phyloP scores from a whole-genome alignment of 768 basidiomycete species.

The Bullera alba region DNA sequence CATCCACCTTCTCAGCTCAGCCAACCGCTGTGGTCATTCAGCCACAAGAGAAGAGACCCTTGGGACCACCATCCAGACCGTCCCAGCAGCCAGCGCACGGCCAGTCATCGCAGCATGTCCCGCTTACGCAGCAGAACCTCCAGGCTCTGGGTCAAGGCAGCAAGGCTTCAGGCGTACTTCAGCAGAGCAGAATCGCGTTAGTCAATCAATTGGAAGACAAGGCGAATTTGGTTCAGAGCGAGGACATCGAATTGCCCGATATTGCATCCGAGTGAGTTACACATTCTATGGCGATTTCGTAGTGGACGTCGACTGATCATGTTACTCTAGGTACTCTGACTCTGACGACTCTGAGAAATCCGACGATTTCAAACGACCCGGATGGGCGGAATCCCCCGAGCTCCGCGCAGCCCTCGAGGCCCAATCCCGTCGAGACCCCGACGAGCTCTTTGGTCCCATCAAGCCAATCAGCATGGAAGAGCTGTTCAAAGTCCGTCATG shows the following conservation, averaged over 20 bases:
- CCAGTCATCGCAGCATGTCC: neutral
- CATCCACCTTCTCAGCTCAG: slow-evolving; percentile 21
- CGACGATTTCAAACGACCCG: slow-evolving; percentile 57
- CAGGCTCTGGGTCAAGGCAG: neutral
- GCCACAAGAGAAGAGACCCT: slow-evolving; percentile 7
- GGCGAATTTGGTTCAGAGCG: slow-evolving; percentile 26
- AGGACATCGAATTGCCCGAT: slow-evolving; percentile 65
- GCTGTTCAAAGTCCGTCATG: slow-evolving; percentile 62
- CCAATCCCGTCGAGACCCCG: slow-evolving; percentile 71
- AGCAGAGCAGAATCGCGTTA: slow-evolving; percentile 27
- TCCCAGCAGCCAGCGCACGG: slow-evolving; percentile 10
- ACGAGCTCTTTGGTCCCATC: slow-evolving; percentile 82
- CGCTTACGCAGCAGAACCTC: neutral
- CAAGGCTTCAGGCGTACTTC: slow-evolving; percentile 14
- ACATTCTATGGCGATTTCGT: neutral
- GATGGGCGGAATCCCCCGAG: slow-evolving; percentile 87
- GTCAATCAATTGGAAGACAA: slow-evolving; percentile 30
- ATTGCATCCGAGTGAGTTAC: slow-evolving; percentile 70
- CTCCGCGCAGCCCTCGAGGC: slow-evolving; percentile 67
- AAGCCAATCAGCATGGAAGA: slow-evolving; percentile 85
- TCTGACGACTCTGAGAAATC: slow-evolving; percentile 82
- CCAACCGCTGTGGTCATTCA: slow-evolving; percentile 11
- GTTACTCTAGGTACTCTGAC: slow-evolving; percentile 59
- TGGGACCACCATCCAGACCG: slow-evolving; percentile 35
- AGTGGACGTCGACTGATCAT: neutral